Evolutionary conservation across 1,139 yeast species (phyloP).

Genomic region (Dujonia santamariae): DNA sequence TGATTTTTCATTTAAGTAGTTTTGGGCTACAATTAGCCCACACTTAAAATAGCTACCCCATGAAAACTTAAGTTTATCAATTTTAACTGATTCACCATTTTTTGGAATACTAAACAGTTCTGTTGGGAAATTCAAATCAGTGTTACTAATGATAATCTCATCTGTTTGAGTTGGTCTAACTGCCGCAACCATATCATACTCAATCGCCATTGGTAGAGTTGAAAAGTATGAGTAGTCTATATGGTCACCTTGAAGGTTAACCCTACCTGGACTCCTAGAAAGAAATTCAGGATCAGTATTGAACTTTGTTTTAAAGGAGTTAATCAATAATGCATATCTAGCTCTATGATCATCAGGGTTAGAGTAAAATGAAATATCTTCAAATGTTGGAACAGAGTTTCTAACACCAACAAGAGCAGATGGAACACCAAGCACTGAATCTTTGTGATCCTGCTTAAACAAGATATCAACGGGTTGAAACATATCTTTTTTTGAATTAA

Average conservation of each 20-base stretch:
- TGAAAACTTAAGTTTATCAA: constrained; percentile 47
- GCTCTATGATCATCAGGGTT: constrained; percentile 20
- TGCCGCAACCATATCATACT: constrained; percentile 60
- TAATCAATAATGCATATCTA: constrained; percentile 24
- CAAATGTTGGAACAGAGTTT: constrained; percentile 30
- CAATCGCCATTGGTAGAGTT: constrained; percentile 76
- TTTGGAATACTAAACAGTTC: constrained; percentile 37
- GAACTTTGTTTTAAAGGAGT: constrained; percentile 20
- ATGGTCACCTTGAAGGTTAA: constrained; percentile 73
- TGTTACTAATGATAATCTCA: constrained; percentile 42
- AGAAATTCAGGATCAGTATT: constrained; percentile 37
- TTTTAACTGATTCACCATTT: constrained; percentile 39
- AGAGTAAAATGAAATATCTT: constrained; percentile 35
- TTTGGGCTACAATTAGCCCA: constrained; percentile 60
- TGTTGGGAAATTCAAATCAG: constrained; percentile 24
- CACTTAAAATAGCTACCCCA: constrained; percentile 74
- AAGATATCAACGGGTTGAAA: no score
- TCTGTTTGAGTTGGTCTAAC: constrained; percentile 29
- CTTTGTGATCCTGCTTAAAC: no score
- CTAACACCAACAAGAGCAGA: no score
- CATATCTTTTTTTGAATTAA: no score
- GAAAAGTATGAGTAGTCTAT: constrained; percentile 68
- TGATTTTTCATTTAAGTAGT: constrained; percentile 36
- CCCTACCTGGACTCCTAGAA: constrained; percentile 72
- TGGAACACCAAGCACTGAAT: no score